phyloP scores from a whole-genome alignment of 169 alveolate species.

The Babesia bovis region DNA sequence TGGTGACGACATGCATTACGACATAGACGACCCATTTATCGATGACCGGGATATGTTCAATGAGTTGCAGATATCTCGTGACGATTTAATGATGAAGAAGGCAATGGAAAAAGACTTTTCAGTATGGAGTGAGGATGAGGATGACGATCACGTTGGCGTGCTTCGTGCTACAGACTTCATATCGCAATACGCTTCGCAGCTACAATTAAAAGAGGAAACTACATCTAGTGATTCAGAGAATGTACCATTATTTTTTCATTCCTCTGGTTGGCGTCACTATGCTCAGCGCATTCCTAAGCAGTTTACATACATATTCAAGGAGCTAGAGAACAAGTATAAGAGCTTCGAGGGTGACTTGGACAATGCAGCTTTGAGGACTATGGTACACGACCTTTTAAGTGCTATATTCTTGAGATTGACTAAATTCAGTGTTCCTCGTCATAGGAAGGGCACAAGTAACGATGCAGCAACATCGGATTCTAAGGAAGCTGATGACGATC shows the following conservation, averaged over 20 bases:
- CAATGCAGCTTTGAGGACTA: neutral
- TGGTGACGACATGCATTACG: conserved; percentile 82
- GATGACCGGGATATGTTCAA: conserved; percentile 76
- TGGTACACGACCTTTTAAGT: conserved; percentile 11
- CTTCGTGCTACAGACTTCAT: conserved; percentile 44
- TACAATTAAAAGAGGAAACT: neutral
- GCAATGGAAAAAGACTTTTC: conserved; percentile 75
- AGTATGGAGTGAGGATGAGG: conserved; percentile 79
- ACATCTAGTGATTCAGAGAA: neutral
- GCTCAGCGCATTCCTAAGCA: conserved; percentile 45
- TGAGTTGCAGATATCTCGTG: conserved; percentile 66
- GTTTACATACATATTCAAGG: conserved; percentile 33
- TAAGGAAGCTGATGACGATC: conserved; percentile 6
- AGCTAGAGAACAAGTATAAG: conserved; percentile 34
- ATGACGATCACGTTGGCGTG: neutral
- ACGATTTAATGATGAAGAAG: conserved; percentile 66
- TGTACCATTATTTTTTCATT: conserved; percentile 22
- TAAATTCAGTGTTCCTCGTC: conserved; percentile 33
- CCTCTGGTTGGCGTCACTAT: conserved; percentile 56
- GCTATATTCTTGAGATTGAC: conserved; percentile 21
- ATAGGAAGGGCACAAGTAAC: neutral
- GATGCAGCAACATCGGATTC: neutral
- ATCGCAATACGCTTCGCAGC: conserved; percentile 41
- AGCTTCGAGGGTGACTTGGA: conserved; percentile 17
- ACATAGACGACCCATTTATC: conserved; percentile 78